phyloP scores from a whole-genome alignment of 148 eudicot genomes.

The Nepenthes gracilis region DNA sequence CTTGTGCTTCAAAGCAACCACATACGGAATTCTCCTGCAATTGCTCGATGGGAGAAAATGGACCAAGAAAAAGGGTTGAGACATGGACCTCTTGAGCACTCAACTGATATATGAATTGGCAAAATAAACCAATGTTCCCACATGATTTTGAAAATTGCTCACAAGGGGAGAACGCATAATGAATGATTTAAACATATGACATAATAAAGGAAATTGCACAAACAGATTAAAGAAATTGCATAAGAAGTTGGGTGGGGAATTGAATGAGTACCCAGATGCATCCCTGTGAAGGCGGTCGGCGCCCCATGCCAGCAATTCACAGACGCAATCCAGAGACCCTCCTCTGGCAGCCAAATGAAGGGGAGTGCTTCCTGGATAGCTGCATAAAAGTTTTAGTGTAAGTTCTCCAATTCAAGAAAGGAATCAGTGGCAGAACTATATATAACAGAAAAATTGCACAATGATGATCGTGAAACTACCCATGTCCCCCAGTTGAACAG shows the following conservation, averaged over 20 bases:
- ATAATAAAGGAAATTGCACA: no score
- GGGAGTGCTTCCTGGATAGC: slow-evolving; percentile 13
- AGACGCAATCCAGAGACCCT: slow-evolving; percentile 9
- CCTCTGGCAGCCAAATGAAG: slow-evolving; percentile 14
- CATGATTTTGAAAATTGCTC: no score
- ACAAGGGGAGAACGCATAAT: no score
- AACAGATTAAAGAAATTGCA: neutral
- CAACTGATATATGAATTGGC: no score
- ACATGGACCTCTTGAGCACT: no score
- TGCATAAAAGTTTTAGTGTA: neutral
- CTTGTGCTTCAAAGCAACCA: slow-evolving; percentile 63
- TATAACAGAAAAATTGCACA: neutral
- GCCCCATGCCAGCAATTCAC: slow-evolving; percentile 13
- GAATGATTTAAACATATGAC: no score
- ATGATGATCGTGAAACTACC: slow-evolving; percentile 23
- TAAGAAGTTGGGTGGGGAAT: neutral
- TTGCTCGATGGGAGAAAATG: neutral
- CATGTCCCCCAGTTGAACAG: slow-evolving; percentile 88
- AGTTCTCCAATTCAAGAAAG: neutral
- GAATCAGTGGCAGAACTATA: no score
- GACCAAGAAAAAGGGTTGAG: neutral
- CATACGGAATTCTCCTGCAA: slow-evolving; percentile 86
- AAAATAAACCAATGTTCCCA: no score
- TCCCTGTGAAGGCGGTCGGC: slow-evolving; percentile 60
- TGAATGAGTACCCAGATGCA: slow-evolving; percentile 52